A percentile compares a stretch with the other conserved stretches of the same genome.
phyloP scores from a whole-genome alignment of 192 early-diverging fungal species.

The Neocallimastix lanati region DNA sequence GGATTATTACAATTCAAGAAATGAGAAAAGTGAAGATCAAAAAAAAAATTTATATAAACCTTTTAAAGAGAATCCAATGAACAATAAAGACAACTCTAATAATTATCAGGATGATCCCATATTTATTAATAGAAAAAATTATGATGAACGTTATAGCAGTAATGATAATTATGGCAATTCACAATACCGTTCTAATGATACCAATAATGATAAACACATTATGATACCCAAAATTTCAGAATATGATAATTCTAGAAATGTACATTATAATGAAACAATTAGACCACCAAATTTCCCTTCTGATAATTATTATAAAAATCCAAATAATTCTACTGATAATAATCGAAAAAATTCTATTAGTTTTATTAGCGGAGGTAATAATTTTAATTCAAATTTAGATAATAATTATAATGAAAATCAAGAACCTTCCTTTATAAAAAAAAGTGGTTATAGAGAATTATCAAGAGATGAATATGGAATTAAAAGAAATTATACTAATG shows the following conservation, averaged over 20 bases:
- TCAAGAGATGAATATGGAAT: too few relatives aligned
- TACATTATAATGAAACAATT: too few relatives aligned
- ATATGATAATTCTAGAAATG: neutral
- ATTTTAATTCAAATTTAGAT: too few relatives aligned
- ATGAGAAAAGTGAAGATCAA: neutral
- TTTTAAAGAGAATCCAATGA: too few relatives aligned
- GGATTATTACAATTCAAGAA: neutral
- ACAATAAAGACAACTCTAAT: too few relatives aligned
- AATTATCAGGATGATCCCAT: neutral
- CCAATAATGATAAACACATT: neutral
- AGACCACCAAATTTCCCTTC: too few relatives aligned
- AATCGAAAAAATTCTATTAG: neutral
- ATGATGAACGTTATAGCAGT: neutral
- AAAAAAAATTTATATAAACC: neutral
- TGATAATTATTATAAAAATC: too few relatives aligned
- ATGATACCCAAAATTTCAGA: neutral
- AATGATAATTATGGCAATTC: neutral
- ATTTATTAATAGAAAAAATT: neutral
- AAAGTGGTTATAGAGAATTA: too few relatives aligned
- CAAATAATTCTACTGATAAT: too few relatives aligned
- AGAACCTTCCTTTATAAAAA: too few relatives aligned
- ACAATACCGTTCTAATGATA: neutral
- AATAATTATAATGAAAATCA: too few relatives aligned
- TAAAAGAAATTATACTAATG: too few relatives aligned
- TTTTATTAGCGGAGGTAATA: neutral